Percentiles rank a stretch among this genome's conserved stretches.
Evolutionary conservation across 2,329 filamentous ascomycete species (phyloP).

Genomic region (Aspergillus tamarii): DNA sequence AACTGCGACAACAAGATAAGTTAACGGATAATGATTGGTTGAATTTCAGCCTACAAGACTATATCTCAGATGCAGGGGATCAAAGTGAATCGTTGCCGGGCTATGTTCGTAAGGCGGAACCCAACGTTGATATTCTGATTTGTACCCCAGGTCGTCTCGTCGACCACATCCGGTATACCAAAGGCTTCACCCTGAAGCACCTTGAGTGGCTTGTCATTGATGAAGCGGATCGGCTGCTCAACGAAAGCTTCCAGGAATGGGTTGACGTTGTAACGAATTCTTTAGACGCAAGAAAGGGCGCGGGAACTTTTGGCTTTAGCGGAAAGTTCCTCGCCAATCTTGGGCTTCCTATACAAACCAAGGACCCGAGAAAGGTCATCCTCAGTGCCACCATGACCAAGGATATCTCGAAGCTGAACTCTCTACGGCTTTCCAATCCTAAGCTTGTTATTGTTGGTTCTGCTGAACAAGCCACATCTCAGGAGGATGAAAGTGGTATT

Average conservation of each 20-base stretch:
- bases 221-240: slow-evolving; percentile 88
- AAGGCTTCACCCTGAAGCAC: slow-evolving; percentile 76
- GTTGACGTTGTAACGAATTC: slow-evolving; percentile 68
- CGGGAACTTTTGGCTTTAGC: slow-evolving; percentile 50
- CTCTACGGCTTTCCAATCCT: slow-evolving; percentile 72
- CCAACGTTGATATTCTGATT: slow-evolving; percentile 83
- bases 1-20: slow-evolving; percentile 47
- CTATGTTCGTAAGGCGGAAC: slow-evolving; percentile 67
- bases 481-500: slow-evolving; percentile 25
- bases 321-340: slow-evolving; percentile 37
- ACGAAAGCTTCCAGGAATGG: slow-evolving; percentile 94
- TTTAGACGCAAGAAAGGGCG: slow-evolving; percentile 58
- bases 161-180: slow-evolving; percentile 83
- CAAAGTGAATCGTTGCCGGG: slow-evolving; percentile 53
- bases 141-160: slow-evolving; percentile 91
- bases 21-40: slow-evolving; percentile 51
- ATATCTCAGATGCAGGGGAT: slow-evolving; percentile 47
- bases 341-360: slow-evolving; percentile 43
- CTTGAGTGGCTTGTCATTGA: slow-evolving; percentile 90
- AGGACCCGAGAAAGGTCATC: slow-evolving; percentile 73
- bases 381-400: slow-evolving; percentile 91
- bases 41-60: slow-evolving; percentile 50
- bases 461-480: slow-evolving; percentile 29
- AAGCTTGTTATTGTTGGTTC: slow-evolving; percentile 75
- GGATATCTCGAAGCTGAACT: slow-evolving; percentile 78